Percentiles rank a stretch among this genome's conserved stretches.
Conservation (phyloP, 1,284 basidiomycete genomes). For the Amylostereum areolatum region DNA sequence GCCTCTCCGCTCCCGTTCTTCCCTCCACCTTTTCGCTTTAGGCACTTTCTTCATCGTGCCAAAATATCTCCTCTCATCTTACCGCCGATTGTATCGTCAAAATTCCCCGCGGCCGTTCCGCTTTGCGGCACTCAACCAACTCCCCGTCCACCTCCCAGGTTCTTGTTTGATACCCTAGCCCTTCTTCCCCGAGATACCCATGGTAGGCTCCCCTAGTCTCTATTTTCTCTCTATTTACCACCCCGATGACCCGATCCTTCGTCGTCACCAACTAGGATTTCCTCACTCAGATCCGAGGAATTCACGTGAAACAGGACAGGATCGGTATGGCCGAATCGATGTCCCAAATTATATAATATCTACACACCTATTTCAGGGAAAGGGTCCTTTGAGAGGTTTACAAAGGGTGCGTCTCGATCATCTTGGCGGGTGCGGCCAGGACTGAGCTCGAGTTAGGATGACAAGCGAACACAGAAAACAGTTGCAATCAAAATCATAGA, state of each 20-base stretch:
- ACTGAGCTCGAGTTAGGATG: conserved; percentile 44
- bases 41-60: no score
- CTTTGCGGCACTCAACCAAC: no score
- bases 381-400: conserved; percentile 96
- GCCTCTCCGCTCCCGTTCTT: no score
- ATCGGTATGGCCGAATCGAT: conserved; percentile 61
- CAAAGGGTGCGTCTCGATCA: conserved; percentile 66
- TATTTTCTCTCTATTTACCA: no score
- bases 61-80: no score
- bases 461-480: conserved; percentile 87
- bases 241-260: no score
- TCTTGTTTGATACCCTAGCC: background rate
- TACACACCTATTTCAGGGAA: conserved; percentile 56
- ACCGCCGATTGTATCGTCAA: no score
- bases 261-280: conserved; percentile 38
- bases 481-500: conserved; percentile 99
- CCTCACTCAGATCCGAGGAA: conserved; percentile 81
- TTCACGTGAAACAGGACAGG: conserved; percentile 92
- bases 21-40: no score
- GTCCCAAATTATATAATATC: background rate
- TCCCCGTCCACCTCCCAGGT: background rate
- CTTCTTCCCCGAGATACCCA: background rate
- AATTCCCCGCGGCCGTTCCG: no score
- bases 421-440: conserved; percentile 1
- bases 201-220: background rate